Base-by-base conservation (phyloP, 2,329 filamentous ascomycete genomes). In the Trichoderma koningii region DNA sequence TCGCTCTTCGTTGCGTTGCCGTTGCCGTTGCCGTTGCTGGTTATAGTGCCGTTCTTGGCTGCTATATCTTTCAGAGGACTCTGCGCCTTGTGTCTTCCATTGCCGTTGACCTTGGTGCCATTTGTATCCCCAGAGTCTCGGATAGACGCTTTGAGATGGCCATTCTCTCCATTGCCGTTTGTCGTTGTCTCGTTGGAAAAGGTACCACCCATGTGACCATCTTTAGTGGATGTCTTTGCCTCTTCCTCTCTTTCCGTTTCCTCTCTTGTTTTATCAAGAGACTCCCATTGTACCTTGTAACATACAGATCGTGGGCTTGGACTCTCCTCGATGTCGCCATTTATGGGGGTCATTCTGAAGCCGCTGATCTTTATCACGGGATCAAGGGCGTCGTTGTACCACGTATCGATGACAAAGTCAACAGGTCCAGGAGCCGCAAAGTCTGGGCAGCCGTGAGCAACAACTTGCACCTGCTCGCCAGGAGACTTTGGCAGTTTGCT, bases 211-310 rank as follows among this genome's bases (percentile, higher is more conserved):
- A 19, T 17, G 48, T 64, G 41, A 2, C 17, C 19, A n/a, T 64
- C 28, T 26, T n/a, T 19, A 50, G 7, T 17, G n/a, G 17, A 38
- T 17, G 26, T 17, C 28, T 3, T 15, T 42, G 14, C 9, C 30
- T 52, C 10, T 28, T 28, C 63, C 17, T 34, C 17, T 5, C 19
- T 47, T 5, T 15, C 14, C 4, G n/a, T 30, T 17, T 17, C 3
- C 21, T 69, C 69, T 21, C 23, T 73, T 69, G 2, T 71, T 67
- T 7, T 7, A 12, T 50, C 56, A 7, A 80, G 66, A 3, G 76
- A 74, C 66, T 82, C 78, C 81, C 81, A 83, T 21, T 78, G 71
- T 17, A 81, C 66, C 69, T 78, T 79, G 69, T 80, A 82, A 71
- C 80, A 82, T 5, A 82, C 69, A 0, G 69, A 68, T 17, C 73